These are phyloP conservation scores for Sclerotinia nivalis DNA, from an alignment of 2,329 filamentous ascomycete genomes.

Conservation along the genomic window DNA sequence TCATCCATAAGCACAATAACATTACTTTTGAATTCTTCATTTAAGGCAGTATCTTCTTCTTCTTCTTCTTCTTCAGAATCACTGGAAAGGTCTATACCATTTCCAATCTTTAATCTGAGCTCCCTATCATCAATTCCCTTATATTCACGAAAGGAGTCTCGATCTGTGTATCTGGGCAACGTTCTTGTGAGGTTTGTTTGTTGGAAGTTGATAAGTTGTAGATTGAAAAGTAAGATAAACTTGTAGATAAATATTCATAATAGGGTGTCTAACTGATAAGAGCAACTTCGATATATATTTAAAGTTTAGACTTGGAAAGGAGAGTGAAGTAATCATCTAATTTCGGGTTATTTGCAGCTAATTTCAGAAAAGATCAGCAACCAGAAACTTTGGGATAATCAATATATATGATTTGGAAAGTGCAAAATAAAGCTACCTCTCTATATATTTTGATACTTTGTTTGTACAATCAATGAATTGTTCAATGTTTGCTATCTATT, in stretches of 20 bases:
- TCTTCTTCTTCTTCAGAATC: background rate
- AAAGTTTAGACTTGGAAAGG: too few relatives aligned
- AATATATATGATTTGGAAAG: too few relatives aligned
- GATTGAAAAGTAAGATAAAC: background rate
- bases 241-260: background rate
- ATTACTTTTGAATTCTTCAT: background rate
- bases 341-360: too few relatives aligned
- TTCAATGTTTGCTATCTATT: too few relatives aligned
- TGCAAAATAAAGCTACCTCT: too few relatives aligned
- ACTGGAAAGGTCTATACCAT: background rate
- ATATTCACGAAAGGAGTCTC: background rate
- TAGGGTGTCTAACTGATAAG: background rate
- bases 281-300: background rate
- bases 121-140: background rate
- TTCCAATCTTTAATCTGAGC: background rate
- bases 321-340: background rate
- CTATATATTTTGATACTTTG: too few relatives aligned
- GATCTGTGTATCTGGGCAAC: background rate
- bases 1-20: background rate
- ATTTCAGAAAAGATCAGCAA: too few relatives aligned
- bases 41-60: background rate
- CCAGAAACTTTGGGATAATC: too few relatives aligned
- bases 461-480: too few relatives aligned
- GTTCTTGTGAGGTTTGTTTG: background rate
- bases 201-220: background rate